Base-by-base conservation (phyloP, 1,284 basidiomycete genomes). In the Singerocomus inundabilis region DNA sequence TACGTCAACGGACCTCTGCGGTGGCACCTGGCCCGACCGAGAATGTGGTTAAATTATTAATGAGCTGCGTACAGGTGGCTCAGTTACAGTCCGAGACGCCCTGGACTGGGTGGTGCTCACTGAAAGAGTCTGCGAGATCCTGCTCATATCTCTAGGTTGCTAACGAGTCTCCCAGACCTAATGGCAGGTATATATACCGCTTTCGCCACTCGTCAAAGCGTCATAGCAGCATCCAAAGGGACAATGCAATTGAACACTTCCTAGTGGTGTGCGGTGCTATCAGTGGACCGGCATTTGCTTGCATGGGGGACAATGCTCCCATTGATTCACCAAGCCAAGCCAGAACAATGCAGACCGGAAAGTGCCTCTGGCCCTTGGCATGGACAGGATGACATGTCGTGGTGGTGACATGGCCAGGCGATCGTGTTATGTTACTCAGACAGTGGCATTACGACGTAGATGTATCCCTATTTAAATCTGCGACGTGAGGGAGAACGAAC, bases 101-200 rank as follows among this genome's bases (percentile, higher is more conserved):
- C 34, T 16, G 9, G 31, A 33, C 18, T 8, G 30, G 32, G 28
- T 5, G 40, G 28, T 40, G 36, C 64, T 64, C 39, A 69, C 64
- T 45, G 61, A 69, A 52, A 62, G 46, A 5, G 54, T 65, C 51
- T 65, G 62, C 2, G 67, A 66, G 57, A 67, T 52, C 64, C 62
- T 66, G 64, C 64, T 62, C 67, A 67, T 68, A 29, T 36, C 39
- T 41, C 40, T 24, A 44, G 24, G 24, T 16, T 48, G 4, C 24
- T 41, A 31, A 29, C 35, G 42, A 24, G 24, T 16, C 44, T 5
- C 40, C n/a, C 26, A 28, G 33, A 31, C 28, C 21, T 29, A 21
- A 45, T 12, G 21, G 26, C 21, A 18, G 21, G 31, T 52, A n/a
- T 69, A 68, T 60, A 69, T 63, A 68, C 21, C 16, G n/a, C 46